These are phyloP conservation scores for Phytophthora brassicae DNA, from an alignment of 352 stramenopile species.

Conservation along the genomic window DNA sequence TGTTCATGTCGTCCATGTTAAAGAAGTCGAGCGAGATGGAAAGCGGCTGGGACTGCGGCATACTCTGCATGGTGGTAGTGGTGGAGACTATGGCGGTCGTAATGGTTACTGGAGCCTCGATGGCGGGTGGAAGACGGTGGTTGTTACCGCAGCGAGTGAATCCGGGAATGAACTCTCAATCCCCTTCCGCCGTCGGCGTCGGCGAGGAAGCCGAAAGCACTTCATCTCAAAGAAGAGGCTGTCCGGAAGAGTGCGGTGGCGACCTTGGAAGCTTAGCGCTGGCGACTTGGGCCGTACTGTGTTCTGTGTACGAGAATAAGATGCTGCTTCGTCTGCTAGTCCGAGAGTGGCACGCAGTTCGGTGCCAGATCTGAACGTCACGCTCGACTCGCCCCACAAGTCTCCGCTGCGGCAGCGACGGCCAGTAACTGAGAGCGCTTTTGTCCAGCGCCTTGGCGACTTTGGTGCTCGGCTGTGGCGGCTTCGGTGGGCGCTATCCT, in stretches of 20 bases:
- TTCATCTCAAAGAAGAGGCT: slow-evolving; percentile 19
- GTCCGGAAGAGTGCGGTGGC: slow-evolving; percentile 16
- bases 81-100: slow-evolving; percentile 29
- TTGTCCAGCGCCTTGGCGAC: slow-evolving; percentile 15
- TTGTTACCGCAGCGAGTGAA: slow-evolving; percentile 28
- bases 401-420: slow-evolving; percentile 21
- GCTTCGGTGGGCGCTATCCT: not conserved
- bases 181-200: not conserved
- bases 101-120: slow-evolving; percentile 26
- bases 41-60: slow-evolving; percentile 29
- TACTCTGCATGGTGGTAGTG: slow-evolving; percentile 23
- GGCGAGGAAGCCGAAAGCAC: slow-evolving; percentile 4
- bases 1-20: slow-evolving; percentile 30
- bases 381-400: slow-evolving; percentile 23
- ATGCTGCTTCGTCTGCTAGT: slow-evolving; percentile 19
- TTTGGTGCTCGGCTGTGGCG: not conserved
- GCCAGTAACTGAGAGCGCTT: not conserved
- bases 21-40: slow-evolving; percentile 45
- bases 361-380: slow-evolving; percentile 15
- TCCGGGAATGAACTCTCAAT: slow-evolving; percentile 32
- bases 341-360: slow-evolving; percentile 27
- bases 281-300: not conserved
- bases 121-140: slow-evolving; percentile 12
- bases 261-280: slow-evolving; percentile 32
- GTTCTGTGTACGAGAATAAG: slow-evolving; percentile 22